Conservation (phyloP, 73 alveolate species). For the Stentor roeselii region DNA sequence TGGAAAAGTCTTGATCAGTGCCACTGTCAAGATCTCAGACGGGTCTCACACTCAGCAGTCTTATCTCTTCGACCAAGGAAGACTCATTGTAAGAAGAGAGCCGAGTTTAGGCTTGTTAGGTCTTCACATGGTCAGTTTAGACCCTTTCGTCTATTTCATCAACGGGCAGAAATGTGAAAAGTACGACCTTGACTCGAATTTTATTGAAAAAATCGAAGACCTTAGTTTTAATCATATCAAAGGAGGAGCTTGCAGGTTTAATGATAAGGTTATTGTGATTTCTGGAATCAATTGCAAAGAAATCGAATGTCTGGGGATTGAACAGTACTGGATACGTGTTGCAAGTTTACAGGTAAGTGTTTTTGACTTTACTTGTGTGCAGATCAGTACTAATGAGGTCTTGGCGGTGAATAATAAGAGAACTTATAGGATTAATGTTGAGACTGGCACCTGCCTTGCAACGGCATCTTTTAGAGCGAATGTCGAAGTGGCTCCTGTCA, state of each 20-base stretch:
- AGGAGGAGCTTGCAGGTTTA: neutral
- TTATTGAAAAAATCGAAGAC: neutral
- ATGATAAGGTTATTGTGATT: neutral
- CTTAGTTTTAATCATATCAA: neutral
- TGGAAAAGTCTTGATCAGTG: neutral
- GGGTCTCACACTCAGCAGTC: neutral
- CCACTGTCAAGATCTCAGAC: neutral
- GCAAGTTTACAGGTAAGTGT: neutral
- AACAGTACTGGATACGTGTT: neutral
- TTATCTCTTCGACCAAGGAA: neutral
- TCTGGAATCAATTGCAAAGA: neutral
- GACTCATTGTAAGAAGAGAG: neutral
- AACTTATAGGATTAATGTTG: slow-evolving; percentile 3
- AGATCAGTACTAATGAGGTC: neutral
- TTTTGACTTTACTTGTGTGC: neutral
- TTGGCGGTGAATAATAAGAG: neutral
- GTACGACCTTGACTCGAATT: neutral
- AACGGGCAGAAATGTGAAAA: neutral
- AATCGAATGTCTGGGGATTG: neutral
- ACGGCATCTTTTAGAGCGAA: neutral
- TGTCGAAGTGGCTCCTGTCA: neutral
- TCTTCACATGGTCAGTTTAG: neutral
- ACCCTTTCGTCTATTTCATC: neutral
- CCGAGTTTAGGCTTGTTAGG: neutral
- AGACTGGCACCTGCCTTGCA: neutral